Percentiles rank a stretch among this genome's conserved stretches.
Conservation (phyloP, 768 basidiomycete genomes). For the Lepiota venenata region DNA sequence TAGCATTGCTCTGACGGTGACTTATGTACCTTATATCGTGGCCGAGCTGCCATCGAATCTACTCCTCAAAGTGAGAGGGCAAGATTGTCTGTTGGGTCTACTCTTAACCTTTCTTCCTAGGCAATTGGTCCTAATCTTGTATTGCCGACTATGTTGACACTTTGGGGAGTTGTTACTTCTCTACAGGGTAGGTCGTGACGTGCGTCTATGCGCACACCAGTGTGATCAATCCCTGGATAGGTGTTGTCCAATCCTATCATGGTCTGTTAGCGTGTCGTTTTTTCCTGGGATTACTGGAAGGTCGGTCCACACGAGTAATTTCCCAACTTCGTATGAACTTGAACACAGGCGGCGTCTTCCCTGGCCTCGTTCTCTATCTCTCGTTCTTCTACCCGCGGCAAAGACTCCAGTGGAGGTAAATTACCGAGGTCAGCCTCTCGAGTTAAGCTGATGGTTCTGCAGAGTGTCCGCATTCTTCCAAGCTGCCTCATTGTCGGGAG, state of each 20-base stretch:
- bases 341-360: constrained; percentile 50
- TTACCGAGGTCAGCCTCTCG: not conserved
- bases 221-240: constrained; percentile 18
- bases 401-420: constrained; percentile 45
- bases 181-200: constrained; percentile 46
- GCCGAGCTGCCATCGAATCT: constrained; percentile 63
- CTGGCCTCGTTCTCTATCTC: constrained; percentile 54
- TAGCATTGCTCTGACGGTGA: constrained; percentile 45
- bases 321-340: not conserved
- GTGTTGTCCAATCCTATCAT: constrained; percentile 43
- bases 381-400: constrained; percentile 55
- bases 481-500: constrained; percentile 55
- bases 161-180: constrained; percentile 68
- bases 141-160: constrained; percentile 54
- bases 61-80: constrained; percentile 41
- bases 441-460: constrained; percentile 21
- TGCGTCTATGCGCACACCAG: not conserved
- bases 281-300: constrained; percentile 51
- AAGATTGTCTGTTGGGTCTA: not conserved
- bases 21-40: constrained; percentile 51
- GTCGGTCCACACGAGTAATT: constrained; percentile 12
- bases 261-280: constrained; percentile 47
- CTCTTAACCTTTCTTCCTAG: constrained; percentile 14
- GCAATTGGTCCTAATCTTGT: constrained; percentile 57
- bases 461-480: constrained; percentile 49